Evolutionary conservation across 306 rosid genomes (phyloP).

Genomic region (Cicer bijugum): DNA sequence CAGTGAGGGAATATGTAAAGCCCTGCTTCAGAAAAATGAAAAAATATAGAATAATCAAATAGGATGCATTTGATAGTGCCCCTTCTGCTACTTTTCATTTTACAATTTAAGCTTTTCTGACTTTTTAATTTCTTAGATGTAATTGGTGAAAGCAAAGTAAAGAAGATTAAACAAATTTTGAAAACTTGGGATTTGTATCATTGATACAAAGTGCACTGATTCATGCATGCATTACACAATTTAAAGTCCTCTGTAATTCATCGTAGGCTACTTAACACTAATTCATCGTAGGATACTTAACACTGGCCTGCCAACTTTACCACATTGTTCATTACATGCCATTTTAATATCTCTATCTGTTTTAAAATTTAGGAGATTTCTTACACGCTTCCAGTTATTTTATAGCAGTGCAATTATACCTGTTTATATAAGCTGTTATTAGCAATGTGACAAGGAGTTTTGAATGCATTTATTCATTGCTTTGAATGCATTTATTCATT

Average conservation of each 20-base stretch:
- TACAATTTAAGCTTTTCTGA: neutral
- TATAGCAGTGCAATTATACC: neutral
- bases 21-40: conserved; percentile 19
- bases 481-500: conserved; percentile 38
- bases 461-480: conserved; percentile 46
- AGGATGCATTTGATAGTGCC: conserved; percentile 12
- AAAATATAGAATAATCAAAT: conserved; percentile 10
- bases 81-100: conserved; percentile 22
- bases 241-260: conserved; percentile 22
- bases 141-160: conserved; percentile 22
- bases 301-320: neutral
- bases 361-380: conserved; percentile 7
- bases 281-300: conserved; percentile 2
- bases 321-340: neutral
- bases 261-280: neutral
- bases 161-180: neutral
- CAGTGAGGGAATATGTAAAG: neutral
- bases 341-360: conserved; percentile 4
- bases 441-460: conserved; percentile 6
- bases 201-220: neutral
- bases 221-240: conserved; percentile 9
- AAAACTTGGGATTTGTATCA: conserved; percentile 3
- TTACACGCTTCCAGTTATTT: neutral
- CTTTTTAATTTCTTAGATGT: conserved; percentile 30
- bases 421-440: conserved; percentile 34